phyloP scores from a whole-genome alignment of 169 alveolate genomes.

The Perkinsus marinus region DNA sequence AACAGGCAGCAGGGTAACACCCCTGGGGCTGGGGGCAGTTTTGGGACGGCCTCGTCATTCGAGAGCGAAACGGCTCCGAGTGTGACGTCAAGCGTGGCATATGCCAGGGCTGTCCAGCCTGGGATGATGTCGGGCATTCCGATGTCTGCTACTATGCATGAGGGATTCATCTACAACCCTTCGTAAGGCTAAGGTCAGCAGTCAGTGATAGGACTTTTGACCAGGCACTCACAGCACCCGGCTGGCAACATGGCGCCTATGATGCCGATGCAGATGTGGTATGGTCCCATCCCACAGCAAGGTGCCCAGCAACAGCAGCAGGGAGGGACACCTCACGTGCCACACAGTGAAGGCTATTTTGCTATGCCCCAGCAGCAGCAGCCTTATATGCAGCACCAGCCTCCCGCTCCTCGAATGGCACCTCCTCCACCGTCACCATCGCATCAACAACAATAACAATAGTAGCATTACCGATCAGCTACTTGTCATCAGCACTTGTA shows the following conservation, averaged over 20 bases:
- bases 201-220: not conserved
- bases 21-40: not conserved
- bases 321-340: not conserved
- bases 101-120: not conserved
- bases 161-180: not conserved
- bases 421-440: not conserved
- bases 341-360: not conserved
- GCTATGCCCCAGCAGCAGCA: not conserved
- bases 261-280: not conserved
- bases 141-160: not conserved
- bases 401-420: not conserved
- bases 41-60: not conserved
- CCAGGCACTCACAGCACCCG: not conserved
- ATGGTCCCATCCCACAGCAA: not conserved
- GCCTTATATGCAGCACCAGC: not conserved
- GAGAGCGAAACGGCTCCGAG: not conserved
- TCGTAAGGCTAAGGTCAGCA: not conserved
- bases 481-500: no score
- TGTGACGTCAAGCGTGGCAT: not conserved
- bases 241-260: not conserved
- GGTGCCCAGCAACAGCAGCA: not conserved
- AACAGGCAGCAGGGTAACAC: not conserved
- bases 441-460: no score
- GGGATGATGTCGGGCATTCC: not conserved
- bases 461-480: no score